Evolutionary conservation across 441 rosid genomes (phyloP).

Genomic region (Lepidium campestre): DNA sequence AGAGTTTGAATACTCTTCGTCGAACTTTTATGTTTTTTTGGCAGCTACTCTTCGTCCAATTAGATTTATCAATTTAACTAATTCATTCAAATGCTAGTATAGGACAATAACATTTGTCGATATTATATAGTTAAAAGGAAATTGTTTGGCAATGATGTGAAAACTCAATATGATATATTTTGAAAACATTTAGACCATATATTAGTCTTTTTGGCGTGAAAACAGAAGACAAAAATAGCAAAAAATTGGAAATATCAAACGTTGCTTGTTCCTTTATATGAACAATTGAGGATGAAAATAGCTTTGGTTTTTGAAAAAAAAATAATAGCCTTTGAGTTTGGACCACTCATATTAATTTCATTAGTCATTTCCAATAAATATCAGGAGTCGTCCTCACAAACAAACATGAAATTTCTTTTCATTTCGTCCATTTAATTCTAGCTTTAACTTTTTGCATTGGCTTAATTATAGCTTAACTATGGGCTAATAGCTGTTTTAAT

Average conservation of each 20-base stretch:
- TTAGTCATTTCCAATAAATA: slow-evolving; percentile 27
- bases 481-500: too few relatives aligned
- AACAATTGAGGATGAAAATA: slow-evolving; percentile 13
- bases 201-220: slow-evolving; percentile 2
- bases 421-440: not conserved
- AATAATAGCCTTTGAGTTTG: slow-evolving; percentile 17
- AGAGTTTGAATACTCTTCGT: not conserved
- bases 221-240: slow-evolving; percentile 15
- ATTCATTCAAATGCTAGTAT: not conserved
- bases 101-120: not conserved
- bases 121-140: not conserved
- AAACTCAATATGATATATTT: not conserved
- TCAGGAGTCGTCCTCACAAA: slow-evolving; percentile 19
- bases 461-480: too few relatives aligned
- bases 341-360: slow-evolving; percentile 30
- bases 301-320: not conserved
- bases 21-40: not conserved
- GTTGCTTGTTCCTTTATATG: slow-evolving; percentile 15
- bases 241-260: slow-evolving; percentile 9
- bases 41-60: not conserved
- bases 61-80: not conserved
- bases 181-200: not conserved
- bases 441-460: not conserved
- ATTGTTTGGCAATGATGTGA: slow-evolving; percentile 16
- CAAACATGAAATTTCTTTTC: slow-evolving; percentile 15